Conservation (phyloP, 495 filamentous ascomycete species). For the Pyrenula aspistea region DNA sequence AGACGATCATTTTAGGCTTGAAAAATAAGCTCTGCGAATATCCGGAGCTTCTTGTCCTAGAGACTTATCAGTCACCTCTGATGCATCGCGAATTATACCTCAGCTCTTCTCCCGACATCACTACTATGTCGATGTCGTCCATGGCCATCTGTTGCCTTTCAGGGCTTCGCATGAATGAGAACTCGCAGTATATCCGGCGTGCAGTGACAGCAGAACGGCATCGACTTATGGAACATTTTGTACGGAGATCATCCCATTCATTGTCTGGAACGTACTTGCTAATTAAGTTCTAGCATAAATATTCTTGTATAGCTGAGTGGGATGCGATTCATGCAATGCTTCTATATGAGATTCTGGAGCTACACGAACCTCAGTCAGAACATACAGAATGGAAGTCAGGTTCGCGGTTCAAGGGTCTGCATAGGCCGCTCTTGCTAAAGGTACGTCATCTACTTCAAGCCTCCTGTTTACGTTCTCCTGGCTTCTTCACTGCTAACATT, state of each 20-base stretch:
- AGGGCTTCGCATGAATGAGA: not conserved
- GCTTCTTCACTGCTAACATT: not conserved
- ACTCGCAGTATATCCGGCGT: not conserved
- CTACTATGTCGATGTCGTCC: not conserved
- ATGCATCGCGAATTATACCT: not conserved
- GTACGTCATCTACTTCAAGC: not conserved
- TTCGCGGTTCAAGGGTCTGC: not conserved
- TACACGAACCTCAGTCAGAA: not conserved
- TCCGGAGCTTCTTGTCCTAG: not conserved
- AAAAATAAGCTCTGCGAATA: not conserved
- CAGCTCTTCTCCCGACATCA: not conserved
- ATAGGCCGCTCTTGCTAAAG: not conserved
- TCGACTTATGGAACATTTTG: not conserved
- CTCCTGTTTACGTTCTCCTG: not conserved
- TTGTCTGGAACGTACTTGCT: not conserved
- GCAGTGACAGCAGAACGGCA: not conserved
- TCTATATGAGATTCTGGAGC: not conserved
- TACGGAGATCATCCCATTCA: not conserved
- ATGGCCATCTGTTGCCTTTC: not conserved
- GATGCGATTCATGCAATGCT: not conserved
- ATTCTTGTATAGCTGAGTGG: not conserved
- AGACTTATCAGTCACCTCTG: not conserved
- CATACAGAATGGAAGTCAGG: not conserved
- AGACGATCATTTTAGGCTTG: not conserved
- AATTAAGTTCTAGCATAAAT: not conserved